Base-by-base conservation (phyloP, 192 early-diverging fungal species). In the Coemansia sp. region DNA sequence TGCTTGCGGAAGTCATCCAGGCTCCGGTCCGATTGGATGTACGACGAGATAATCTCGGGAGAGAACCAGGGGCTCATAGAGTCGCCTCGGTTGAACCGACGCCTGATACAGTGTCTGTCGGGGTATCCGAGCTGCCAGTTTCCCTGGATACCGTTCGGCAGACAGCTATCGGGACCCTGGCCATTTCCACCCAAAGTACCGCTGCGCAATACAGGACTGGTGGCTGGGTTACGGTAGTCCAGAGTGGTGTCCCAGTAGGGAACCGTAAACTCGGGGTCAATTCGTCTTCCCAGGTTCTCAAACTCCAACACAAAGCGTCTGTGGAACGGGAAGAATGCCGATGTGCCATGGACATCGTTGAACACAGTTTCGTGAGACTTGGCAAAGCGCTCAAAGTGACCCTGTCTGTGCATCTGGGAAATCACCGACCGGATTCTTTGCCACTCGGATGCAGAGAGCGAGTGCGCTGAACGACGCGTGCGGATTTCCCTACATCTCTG, bases 241-340 rank as follows among this genome's bases (percentile, higher is more conserved):
- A 37, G 63, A 2, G 77, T 59, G 1, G 66, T 48, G 34, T 73
- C 66, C 70, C 71, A 74, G 60, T 65, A 78, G 3, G 77, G 77
- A 14, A 74, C 29, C 5, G 56, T 56, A 23, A 78, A 67, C 2
- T 39, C 32, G 3, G 70, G 62, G 17, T 70, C 63, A 30, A 70
- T 62, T 30, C 49, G 17, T 14, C 62, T 53, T 1, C 71, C 54
- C 13, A 67, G 17, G 42, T 70, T 53, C 37, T 78, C 77, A 37
- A 78, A 65, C 34, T 78, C 77, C 6, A 66, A 52, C 27, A 74
- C 56, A 36, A 78, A 78, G 46, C 66, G 60, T 9, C 77, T 61
- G 44, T 78, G 77, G 56, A 69, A 78, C 18, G 71, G 65, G 32
- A 74, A 67, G 44, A 78, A 78, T 1, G 67, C 58, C 2, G 72